A percentile compares a stretch with the other conserved stretches of the same genome.
Conservation (phyloP, 257 asterid genomes). For the Agastache rugosa region DNA sequence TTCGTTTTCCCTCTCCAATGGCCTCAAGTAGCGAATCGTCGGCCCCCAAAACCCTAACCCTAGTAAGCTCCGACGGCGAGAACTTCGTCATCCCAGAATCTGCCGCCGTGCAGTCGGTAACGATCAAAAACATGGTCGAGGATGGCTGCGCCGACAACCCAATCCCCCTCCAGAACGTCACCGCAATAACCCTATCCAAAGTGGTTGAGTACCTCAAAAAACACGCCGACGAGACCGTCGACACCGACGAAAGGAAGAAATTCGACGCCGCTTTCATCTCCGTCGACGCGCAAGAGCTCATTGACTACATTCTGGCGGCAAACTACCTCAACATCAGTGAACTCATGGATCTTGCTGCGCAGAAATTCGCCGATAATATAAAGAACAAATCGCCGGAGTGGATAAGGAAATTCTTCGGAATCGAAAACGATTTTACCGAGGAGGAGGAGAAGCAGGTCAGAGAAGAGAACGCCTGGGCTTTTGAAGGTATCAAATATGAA, state of each 20-base stretch:
- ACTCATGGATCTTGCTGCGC: background rate
- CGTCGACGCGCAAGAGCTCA: background rate
- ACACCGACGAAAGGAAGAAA: constrained; percentile 4
- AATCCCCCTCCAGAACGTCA: background rate
- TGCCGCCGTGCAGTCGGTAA: background rate
- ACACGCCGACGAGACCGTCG: background rate
- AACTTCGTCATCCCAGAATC: background rate
- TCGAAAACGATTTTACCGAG: constrained; percentile 21
- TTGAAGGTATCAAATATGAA: background rate
- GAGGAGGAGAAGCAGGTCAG: constrained; percentile 27
- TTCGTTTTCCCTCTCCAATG: no score
- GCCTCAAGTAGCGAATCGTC: no score
- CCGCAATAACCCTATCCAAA: constrained; percentile 4
- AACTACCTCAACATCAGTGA: constrained; percentile 18
- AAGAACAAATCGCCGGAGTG: background rate
- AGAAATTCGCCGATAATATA: constrained; percentile 20
- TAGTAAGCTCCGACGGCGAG: background rate
- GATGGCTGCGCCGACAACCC: background rate
- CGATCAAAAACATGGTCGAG: background rate
- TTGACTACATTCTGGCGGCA: constrained; percentile 20
- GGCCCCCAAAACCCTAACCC: background rate
- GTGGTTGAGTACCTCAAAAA: constrained; percentile 17
- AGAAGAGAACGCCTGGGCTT: constrained; percentile 19
- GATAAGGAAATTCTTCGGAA: background rate
- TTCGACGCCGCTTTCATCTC: background rate